These are phyloP conservation scores for Didymella keratinophila DNA, from an alignment of 2,329 filamentous ascomycete species.

Conservation along the genomic window DNA sequence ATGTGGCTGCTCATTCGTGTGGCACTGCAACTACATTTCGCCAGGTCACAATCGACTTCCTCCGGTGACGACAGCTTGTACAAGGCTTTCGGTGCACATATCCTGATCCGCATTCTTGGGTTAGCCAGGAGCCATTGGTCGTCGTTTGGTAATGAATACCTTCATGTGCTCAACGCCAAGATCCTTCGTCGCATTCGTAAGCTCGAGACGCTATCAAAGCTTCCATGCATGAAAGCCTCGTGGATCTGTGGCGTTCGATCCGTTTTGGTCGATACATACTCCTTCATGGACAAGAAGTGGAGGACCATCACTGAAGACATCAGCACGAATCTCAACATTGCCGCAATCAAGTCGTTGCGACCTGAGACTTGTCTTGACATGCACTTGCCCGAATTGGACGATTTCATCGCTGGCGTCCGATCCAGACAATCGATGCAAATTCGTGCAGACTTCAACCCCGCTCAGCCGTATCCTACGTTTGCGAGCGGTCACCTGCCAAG, in stretches of 20 bases:
- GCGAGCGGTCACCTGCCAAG: background rate
- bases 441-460: constrained; percentile 23
- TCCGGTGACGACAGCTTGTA: background rate
- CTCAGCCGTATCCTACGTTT: constrained; percentile 18
- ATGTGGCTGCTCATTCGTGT: background rate
- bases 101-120: constrained; percentile 49
- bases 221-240: background rate
- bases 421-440: background rate
- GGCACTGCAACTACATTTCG: background rate
- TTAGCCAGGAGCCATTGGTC: too few relatives aligned
- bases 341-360: constrained; percentile 16
- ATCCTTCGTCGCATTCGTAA: constrained; percentile 35
- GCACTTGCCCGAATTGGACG: constrained; percentile 25
- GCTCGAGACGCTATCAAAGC: constrained; percentile 24
- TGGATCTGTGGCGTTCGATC: constrained; percentile 7
- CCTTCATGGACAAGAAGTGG: constrained; percentile 27
- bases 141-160: constrained; percentile 16
- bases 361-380: constrained; percentile 31
- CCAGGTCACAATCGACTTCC: too few relatives aligned
- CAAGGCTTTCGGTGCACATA: constrained; percentile 38
- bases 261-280: constrained; percentile 1
- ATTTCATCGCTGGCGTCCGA: constrained; percentile 24
- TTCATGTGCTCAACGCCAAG: constrained; percentile 33
- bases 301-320: constrained; percentile 1
- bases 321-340: constrained; percentile 10